A percentile compares a stretch with the other conserved stretches of the same genome.
Conservation (phyloP, 2,329 filamentous ascomycete genomes). For the Alternaria ventricosa region DNA sequence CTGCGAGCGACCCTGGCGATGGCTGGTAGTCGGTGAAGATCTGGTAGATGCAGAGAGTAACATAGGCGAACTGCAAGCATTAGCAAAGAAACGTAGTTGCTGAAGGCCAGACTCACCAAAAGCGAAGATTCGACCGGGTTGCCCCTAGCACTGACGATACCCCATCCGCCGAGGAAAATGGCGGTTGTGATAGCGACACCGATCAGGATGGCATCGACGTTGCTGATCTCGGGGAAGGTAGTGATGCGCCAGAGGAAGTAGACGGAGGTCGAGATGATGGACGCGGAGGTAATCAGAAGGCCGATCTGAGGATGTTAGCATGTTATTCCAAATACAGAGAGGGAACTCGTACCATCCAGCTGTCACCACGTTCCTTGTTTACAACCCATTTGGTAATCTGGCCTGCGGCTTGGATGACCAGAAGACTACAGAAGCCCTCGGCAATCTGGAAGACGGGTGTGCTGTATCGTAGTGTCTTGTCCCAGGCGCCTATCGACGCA, state of each 20-base stretch:
- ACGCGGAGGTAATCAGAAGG: slow-evolving; percentile 84
- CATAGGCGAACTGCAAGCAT: slow-evolving; percentile 75
- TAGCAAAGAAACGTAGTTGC: slow-evolving; percentile 1
- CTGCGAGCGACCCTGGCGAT: slow-evolving; percentile 64
- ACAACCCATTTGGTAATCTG: slow-evolving; percentile 96
- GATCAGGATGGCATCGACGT: slow-evolving; percentile 89
- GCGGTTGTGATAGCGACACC: slow-evolving; percentile 91
- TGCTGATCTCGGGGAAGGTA: slow-evolving; percentile 90
- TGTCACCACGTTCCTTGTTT: slow-evolving; percentile 90
- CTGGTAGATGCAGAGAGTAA: slow-evolving; percentile 98
- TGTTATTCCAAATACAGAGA: background rate
- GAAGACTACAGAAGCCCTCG: slow-evolving; percentile 94
- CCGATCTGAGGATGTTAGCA: slow-evolving; percentile 71
- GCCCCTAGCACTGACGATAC: slow-evolving; percentile 89
- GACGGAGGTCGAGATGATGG: slow-evolving; percentile 88
- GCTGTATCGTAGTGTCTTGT: slow-evolving; percentile 85
- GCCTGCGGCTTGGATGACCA: slow-evolving; percentile 93
- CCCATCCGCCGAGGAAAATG: slow-evolving; percentile 90
- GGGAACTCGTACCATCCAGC: slow-evolving; percentile 79
- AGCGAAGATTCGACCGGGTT: slow-evolving; percentile 95
- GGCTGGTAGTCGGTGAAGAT: slow-evolving; percentile 99
- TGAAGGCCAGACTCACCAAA: slow-evolving; percentile 55
- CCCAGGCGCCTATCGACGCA: slow-evolving; percentile 83
- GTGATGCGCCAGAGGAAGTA: slow-evolving; percentile 97
- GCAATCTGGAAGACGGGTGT: slow-evolving; percentile 92